Evolutionary conservation across 1,139 yeast genomes (phyloP), one percentile per base, ranked within the genome.

Genomic region (Suhomyces choctaworum): DNA sequence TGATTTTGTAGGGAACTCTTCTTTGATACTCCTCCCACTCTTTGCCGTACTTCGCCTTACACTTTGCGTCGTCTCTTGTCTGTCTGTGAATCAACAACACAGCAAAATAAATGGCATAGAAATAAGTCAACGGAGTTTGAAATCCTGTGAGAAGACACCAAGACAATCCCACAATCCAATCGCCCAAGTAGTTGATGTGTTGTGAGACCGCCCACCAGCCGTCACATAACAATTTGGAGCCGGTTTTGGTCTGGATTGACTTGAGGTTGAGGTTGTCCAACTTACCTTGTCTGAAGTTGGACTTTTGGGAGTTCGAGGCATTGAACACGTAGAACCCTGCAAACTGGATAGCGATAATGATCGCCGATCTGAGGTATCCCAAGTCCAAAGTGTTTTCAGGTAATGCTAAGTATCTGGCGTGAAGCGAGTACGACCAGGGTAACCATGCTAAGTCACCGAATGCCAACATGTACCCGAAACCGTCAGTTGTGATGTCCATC

Each of bases 191-290:
- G 57, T 92, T 92, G 57, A 88, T 88, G 58, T 92, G 98, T 49
- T 95, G 95, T 5, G 96, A 81, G 25, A 71, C 61, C 3, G 85
- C 86, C 98, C 98, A 92, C 98, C 98, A 92, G 2, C 97, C 97
- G 51, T 88, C 94, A 39, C 80, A 76, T 35, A 92, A 67, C 45
- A 92, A 73, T 52, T 78, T 84, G 24, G 96, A 83, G 1, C 96
- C 96, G 10, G 86, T 78, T 21, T 73, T 67, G 1, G 97, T 84
- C 44, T 76, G 65, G 42, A 92, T 83, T 42, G 79, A 82, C 50
- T 78, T 75, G 55, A 85, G 64, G 37, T 82, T 73, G 38, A 74
- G 60, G 43, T 79, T 75, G 31, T 76, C 66, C 38, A 89, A 70
- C 52, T 82, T 77, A 8, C 95, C 96, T 46, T 76, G 78, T 60